A percentile compares a stretch with the other conserved stretches of the same genome.
Conservation (phyloP, 768 basidiomycete genomes). For the Boletus pseudo-olivaceus region DNA sequence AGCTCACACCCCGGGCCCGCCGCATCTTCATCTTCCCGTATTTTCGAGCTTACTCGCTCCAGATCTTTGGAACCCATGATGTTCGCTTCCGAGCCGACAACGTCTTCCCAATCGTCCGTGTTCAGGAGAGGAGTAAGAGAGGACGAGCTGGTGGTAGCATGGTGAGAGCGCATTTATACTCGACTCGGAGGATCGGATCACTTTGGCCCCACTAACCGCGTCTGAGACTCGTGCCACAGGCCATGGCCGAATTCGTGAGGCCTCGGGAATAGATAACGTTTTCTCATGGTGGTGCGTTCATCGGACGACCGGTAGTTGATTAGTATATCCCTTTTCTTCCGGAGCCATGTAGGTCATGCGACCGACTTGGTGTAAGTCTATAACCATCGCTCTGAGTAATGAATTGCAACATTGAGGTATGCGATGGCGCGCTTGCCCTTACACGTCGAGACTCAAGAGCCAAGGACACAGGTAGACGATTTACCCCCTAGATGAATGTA, state of each 20-base stretch:
- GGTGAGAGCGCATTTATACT: conserved; percentile 16
- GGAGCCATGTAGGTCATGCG: no score
- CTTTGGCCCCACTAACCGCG: not conserved
- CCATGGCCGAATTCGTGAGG: not conserved
- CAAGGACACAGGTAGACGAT: no score
- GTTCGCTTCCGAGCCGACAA: not conserved
- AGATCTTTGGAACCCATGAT: conserved; percentile 14
- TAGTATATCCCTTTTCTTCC: no score
- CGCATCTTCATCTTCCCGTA: not conserved
- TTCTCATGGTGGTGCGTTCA: not conserved
- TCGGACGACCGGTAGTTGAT: not conserved
- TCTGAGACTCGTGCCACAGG: no score
- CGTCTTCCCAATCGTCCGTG: conserved; percentile 5
- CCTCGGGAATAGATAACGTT: no score
- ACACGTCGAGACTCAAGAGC: no score
- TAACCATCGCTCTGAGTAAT: no score
- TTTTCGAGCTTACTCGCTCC: not conserved
- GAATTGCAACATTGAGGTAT: no score
- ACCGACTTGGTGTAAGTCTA: no score
- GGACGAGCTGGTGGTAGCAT: conserved; percentile 14
- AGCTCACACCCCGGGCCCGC: not conserved
- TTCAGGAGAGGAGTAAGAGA: conserved; percentile 10
- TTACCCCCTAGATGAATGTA: not conserved
- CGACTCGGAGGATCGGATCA: not conserved
- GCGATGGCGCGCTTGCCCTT: no score